Percentiles rank a stretch among this genome's conserved stretches.
Evolutionary conservation across 176 grass and related monocot genomes (phyloP).

Genomic region (Secale cereale): DNA sequence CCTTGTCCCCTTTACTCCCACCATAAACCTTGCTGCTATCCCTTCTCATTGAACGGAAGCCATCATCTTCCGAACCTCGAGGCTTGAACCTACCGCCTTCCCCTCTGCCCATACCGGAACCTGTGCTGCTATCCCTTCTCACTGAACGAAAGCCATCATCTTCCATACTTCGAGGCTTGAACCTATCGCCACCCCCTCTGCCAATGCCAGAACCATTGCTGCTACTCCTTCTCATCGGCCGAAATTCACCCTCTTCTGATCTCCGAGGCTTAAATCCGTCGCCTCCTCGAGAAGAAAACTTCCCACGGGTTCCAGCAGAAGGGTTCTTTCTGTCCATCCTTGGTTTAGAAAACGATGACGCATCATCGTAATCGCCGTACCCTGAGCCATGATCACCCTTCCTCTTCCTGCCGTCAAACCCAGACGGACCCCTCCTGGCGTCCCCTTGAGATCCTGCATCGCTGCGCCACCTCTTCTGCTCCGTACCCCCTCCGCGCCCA

Average conservation of each 20-base stretch:
- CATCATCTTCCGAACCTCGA: slow-evolving; percentile 7
- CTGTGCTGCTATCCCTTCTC: slow-evolving; percentile 16
- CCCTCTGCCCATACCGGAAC: neutral
- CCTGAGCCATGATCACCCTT: neutral
- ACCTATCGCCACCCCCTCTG: slow-evolving; percentile 15
- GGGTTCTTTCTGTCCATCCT: slow-evolving; percentile 15
- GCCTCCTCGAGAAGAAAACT: slow-evolving; percentile 18
- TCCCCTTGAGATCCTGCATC: neutral
- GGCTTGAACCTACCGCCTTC: slow-evolving; percentile 15
- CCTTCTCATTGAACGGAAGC: slow-evolving; percentile 15
- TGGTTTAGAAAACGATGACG: slow-evolving; percentile 2
- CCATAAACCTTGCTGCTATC: slow-evolving; percentile 19
- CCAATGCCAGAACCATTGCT: neutral
- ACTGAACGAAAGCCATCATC: slow-evolving; percentile 13
- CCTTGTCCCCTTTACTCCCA: slow-evolving; percentile 21
- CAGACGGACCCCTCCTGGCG: neutral
- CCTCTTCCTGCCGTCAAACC: slow-evolving; percentile 33
- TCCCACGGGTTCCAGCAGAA: neutral
- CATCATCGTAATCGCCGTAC: neutral
- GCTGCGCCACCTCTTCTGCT: neutral
- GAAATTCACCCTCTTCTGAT: neutral
- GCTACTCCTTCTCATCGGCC: neutral
- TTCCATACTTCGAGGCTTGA: slow-evolving; percentile 4
- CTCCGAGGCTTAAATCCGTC: slow-evolving; percentile 5
- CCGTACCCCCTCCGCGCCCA: neutral